Evolutionary conservation across 2,329 filamentous ascomycete species (phyloP), one percentile per base, ranked within the genome.

Genomic region (Sordariomycetes sp.): DNA sequence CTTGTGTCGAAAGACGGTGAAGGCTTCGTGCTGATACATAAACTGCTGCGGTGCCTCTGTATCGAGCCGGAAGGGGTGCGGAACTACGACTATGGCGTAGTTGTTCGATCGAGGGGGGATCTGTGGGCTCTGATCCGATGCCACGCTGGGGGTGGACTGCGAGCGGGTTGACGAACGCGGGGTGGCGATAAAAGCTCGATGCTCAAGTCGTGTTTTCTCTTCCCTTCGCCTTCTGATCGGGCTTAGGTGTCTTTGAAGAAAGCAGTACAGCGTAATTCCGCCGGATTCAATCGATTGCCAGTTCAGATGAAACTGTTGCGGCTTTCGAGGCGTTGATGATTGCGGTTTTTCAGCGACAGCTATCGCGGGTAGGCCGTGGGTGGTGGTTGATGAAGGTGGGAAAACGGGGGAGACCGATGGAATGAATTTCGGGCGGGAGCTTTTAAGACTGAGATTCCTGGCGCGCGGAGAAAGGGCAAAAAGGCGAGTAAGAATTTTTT

Each of bases 21-120:
- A 82, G 70, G 80, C 72, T 85, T 87, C 87, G 89, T 89, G 87
- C 89, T 90, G 90, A 96, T 95, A 95, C 90, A 95, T 95, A 95
- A 88, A 95, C 90, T 87, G 70, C 68, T 69, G 69, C 10, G 68
- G 66, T 71, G 65, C 62, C 57, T 77, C 76, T 72, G 39, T 51
- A 55, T 53, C 52, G 39, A 24, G 53, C 32, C 45, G 34, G 50
- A 36, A 34, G 52, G 25, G 55, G 36, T 25, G 25, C 28, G 35
- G 36, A 7, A 35, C 22, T 51, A 42, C 54, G 42, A 17, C n/a
- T 13, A 20, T 24, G 42, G 42, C 54, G 54, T 32, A 51, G 39
- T 7, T 45, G 25, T 10, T 56, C 39, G 34, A 51, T 50, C 45
- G 45, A 50, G 10, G 22, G 45, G n/a, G n/a, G n/a, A n/a, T n/a